Evolutionary conservation across 768 basidiomycete species (phyloP).

Genomic region (Crucibulum laeve): DNA sequence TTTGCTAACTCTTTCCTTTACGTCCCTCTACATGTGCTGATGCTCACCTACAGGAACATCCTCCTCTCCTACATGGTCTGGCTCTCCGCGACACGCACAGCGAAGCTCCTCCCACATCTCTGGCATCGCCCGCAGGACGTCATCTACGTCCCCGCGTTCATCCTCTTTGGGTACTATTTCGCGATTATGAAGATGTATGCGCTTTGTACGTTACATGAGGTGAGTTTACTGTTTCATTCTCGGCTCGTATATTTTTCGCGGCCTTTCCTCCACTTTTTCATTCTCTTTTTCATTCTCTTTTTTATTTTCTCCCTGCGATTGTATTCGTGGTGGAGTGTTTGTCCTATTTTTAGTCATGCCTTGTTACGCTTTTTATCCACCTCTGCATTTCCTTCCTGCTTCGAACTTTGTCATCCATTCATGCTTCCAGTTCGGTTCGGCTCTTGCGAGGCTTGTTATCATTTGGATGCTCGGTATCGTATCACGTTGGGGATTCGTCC

Average conservation of each 20-base stretch:
- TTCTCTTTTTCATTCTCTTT: background rate
- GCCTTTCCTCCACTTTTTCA: background rate
- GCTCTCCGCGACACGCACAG: slow-evolving; percentile 67
- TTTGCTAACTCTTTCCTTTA: slow-evolving; percentile 5
- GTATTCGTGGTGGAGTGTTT: too few species aligned
- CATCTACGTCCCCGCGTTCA: slow-evolving; percentile 82
- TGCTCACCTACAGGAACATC: slow-evolving; percentile 51
- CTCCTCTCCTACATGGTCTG: slow-evolving; percentile 63
- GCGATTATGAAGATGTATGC: slow-evolving; percentile 94
- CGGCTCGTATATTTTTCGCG: slow-evolving; percentile 1
- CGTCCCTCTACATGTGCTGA: slow-evolving; percentile 2
- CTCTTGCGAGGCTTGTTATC: too few species aligned
- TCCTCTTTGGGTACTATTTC: slow-evolving; percentile 91
- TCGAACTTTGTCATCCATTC: too few species aligned
- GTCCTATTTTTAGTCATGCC: background rate
- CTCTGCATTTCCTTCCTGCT: too few species aligned
- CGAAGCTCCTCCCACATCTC: slow-evolving; percentile 81
- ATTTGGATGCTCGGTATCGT: too few species aligned
- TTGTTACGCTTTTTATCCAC: too few species aligned
- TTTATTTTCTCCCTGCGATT: too few species aligned
- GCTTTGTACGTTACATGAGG: slow-evolving; percentile 85
- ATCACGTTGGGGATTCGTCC: too few species aligned
- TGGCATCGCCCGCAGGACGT: slow-evolving; percentile 75
- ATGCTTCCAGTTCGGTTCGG: too few species aligned
- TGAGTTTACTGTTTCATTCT: slow-evolving; percentile 28